phyloP scores from a whole-genome alignment of 2,329 filamentous ascomycete genomes.

The Exophiala calicioides region DNA sequence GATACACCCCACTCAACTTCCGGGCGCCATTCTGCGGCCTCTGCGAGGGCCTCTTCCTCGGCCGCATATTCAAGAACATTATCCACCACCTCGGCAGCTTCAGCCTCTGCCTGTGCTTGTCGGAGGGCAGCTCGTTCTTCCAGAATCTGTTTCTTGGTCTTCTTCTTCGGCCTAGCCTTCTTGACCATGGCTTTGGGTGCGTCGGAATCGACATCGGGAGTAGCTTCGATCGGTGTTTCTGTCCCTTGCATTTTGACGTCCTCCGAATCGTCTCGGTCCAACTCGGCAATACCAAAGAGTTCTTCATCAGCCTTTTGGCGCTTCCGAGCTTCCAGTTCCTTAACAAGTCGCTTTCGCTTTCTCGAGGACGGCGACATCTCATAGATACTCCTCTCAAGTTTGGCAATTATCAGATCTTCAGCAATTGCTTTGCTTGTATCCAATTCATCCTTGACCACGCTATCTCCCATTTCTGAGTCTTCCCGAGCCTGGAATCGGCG shows the following conservation, averaged over 20 bases:
- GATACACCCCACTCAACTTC: slow-evolving; percentile 64
- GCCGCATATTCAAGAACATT: slow-evolving; percentile 37
- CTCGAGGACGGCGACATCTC: slow-evolving; percentile 57
- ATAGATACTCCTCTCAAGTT: slow-evolving; percentile 37
- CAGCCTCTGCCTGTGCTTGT: slow-evolving; percentile 53
- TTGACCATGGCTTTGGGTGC: slow-evolving; percentile 49
- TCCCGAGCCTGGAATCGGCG: slow-evolving; percentile 29
- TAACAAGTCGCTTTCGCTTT: slow-evolving; percentile 74
- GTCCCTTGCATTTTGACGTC: slow-evolving; percentile 40
- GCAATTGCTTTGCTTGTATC: slow-evolving; percentile 27
- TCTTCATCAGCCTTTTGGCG: slow-evolving; percentile 83
- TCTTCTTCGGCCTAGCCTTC: slow-evolving; percentile 60
- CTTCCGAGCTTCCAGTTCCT: slow-evolving; percentile 71
- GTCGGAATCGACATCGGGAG: slow-evolving; percentile 33
- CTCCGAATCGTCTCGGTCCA: slow-evolving; percentile 55
- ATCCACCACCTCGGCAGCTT: slow-evolving; percentile 43
- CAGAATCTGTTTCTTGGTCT: slow-evolving; percentile 74
- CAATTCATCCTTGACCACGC: slow-evolving; percentile 30
- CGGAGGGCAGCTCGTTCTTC: slow-evolving; percentile 66
- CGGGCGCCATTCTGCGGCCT: slow-evolving; percentile 38
- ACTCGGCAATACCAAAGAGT: slow-evolving; percentile 66
- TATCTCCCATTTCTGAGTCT: slow-evolving; percentile 32
- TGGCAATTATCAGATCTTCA: slow-evolving; percentile 32
- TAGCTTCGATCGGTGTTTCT: slow-evolving; percentile 39
- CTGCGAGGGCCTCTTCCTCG: slow-evolving; percentile 34